phyloP scores from a whole-genome alignment of 1,284 basidiomycete genomes.

The Apiotrichum veenhuisii region DNA sequence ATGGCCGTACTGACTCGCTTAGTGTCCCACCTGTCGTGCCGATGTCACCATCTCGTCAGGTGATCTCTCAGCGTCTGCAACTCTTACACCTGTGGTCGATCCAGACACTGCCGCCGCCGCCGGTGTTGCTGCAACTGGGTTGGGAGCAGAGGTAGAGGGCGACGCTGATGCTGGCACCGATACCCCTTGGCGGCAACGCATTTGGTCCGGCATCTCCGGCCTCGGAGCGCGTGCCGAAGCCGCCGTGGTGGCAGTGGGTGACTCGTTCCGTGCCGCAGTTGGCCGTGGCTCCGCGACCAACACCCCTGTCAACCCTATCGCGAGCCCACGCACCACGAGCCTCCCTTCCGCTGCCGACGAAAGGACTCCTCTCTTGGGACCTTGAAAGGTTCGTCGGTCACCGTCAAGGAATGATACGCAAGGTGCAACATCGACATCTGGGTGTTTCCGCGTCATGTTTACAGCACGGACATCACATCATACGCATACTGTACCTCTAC shows the following conservation, averaged over 20 bases:
- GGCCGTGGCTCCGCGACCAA: neutral
- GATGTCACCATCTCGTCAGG: constrained; percentile 67
- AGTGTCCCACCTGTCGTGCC: constrained; percentile 86
- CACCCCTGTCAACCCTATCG: neutral
- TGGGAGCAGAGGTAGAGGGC: neutral
- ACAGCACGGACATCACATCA: too few relatives aligned
- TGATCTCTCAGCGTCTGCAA: constrained; percentile 18
- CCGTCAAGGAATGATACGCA: too few relatives aligned
- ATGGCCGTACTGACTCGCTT: constrained; percentile 3
- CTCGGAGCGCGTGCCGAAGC: constrained; percentile 3
- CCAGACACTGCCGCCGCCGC: neutral
- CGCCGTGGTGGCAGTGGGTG: constrained; percentile 1
- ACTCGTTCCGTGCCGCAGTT: constrained; percentile 5
- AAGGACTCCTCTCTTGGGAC: too few relatives aligned
- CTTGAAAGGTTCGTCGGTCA: too few relatives aligned
- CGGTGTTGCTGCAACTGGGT: too few relatives aligned
- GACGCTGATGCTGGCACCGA: neutral
- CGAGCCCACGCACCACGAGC: neutral
- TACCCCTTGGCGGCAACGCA: constrained; percentile 3
- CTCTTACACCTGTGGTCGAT: constrained; percentile 20
- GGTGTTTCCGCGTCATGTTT: too few relatives aligned
- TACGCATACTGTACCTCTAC: too few relatives aligned
- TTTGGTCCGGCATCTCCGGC: neutral
- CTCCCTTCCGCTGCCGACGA: neutral
- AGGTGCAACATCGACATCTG: too few relatives aligned